Evolutionary conservation across 495 filamentous ascomycete genomes (phyloP).

Genomic region (Astrothelium subdiscretum): DNA sequence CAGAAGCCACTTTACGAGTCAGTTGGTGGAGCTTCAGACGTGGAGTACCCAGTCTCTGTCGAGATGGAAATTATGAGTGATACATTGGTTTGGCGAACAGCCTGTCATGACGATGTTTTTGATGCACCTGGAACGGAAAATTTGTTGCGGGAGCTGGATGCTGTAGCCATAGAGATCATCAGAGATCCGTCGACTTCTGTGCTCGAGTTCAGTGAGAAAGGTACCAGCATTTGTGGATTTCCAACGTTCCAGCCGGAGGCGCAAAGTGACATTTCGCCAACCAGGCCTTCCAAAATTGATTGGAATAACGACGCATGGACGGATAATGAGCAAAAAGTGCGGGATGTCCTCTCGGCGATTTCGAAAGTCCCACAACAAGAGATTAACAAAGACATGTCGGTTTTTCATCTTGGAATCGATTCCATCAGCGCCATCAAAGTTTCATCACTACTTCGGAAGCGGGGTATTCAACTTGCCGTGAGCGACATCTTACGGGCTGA

Average conservation of each 20-base stretch:
- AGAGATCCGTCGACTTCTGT: constrained; percentile 33
- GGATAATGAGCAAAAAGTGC: constrained; percentile 38
- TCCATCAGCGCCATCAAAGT: constrained; percentile 79
- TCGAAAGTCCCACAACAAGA: constrained; percentile 46
- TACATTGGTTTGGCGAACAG: constrained; percentile 52
- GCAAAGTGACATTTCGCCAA: constrained; percentile 6
- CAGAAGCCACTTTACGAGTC: constrained; percentile 39
- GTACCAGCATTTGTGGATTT: constrained; percentile 43
- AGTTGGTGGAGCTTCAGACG: constrained; percentile 44
- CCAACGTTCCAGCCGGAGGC: constrained; percentile 21
- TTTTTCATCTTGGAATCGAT: constrained; percentile 81
- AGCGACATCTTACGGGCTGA: constrained; percentile 53
- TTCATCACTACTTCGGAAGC: constrained; percentile 49
- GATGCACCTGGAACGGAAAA: constrained; percentile 29
- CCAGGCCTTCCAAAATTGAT: not conserved
- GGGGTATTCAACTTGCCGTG: constrained; percentile 46
- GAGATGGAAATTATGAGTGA: constrained; percentile 56
- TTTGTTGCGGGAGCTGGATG: constrained; percentile 44
- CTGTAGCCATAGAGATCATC: constrained; percentile 42
- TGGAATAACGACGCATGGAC: constrained; percentile 24
- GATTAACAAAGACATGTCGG: constrained; percentile 52
- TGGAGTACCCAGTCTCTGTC: constrained; percentile 70
- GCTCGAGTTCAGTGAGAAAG: constrained; percentile 36
- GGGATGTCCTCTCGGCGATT: constrained; percentile 50
- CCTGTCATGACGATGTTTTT: constrained; percentile 47